These are phyloP conservation scores for Rubia balearica DNA, from an alignment of 305 asterid genomes.

Conservation along the genomic window DNA sequence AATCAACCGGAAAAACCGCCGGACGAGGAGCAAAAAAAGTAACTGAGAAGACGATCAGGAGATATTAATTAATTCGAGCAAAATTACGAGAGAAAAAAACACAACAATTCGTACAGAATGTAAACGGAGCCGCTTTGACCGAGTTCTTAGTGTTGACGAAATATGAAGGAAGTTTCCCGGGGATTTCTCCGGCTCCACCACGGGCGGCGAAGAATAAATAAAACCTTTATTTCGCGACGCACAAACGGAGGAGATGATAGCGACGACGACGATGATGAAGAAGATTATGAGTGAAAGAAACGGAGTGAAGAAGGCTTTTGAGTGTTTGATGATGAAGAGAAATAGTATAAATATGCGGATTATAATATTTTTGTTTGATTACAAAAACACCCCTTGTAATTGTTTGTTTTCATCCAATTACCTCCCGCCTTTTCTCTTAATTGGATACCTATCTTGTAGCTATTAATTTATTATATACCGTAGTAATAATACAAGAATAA, in stretches of 20 bases:
- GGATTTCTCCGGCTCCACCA: constrained; percentile 6
- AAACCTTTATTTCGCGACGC: background rate
- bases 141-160: background rate
- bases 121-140: background rate
- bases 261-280: background rate
- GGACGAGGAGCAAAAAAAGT: background rate
- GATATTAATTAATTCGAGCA: background rate
- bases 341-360: constrained; percentile 10
- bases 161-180: background rate
- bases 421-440: background rate
- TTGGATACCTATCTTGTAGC: no score
- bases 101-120: background rate
- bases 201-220: background rate
- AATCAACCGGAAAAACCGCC: background rate
- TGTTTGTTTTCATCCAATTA: background rate
- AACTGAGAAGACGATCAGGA: background rate
- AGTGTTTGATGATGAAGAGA: constrained; percentile 9
- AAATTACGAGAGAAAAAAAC: background rate
- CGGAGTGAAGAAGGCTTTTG: constrained; percentile 6
- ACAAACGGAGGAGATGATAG: background rate
- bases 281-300: constrained; percentile 5
- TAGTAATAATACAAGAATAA: no score
- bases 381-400: background rate
- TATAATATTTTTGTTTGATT: background rate
- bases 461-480: no score